Percentiles rank a stretch among this genome's conserved stretches.
These are phyloP conservation scores for Trichoderma endophyticum DNA, from an alignment of 2,329 filamentous ascomycete species.

Conservation along the genomic window DNA sequence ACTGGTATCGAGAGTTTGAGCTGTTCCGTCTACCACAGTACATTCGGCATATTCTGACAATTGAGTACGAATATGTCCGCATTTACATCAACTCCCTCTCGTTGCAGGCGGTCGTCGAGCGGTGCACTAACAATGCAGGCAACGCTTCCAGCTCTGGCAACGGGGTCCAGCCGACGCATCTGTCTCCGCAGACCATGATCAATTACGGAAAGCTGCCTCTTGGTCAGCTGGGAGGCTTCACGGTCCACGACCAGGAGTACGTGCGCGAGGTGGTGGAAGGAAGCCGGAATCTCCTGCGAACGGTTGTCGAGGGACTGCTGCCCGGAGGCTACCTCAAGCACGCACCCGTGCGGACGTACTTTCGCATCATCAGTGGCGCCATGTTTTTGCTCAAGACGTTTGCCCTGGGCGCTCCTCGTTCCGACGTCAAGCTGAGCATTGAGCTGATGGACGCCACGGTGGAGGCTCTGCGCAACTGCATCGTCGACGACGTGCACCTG, in stretches of 20 bases:
- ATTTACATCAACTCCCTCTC: conserved; percentile 94
- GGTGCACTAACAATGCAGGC: conserved; percentile 74
- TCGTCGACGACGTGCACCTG: conserved; percentile 81
- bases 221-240: conserved; percentile 61
- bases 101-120: conserved; percentile 89
- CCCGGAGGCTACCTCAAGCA: conserved; percentile 76
- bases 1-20: conserved; percentile 82
- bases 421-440: conserved; percentile 73
- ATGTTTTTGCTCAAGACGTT: conserved; percentile 86
- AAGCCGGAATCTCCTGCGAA: conserved; percentile 70
- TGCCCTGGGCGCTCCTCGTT: conserved; percentile 73
- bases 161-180: conserved; percentile 32
- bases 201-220: conserved; percentile 63
- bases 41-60: conserved; percentile 74
- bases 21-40: conserved; percentile 65
- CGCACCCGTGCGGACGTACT: conserved; percentile 79
- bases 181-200: conserved; percentile 63
- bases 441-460: conserved; percentile 72
- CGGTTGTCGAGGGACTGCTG: conserved; percentile 72
- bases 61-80: conserved; percentile 93
- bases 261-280: conserved; percentile 75
- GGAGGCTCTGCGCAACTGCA: conserved; percentile 69
- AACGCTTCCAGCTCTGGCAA: conserved; percentile 40
- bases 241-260: conserved; percentile 66
- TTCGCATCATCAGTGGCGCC: conserved; percentile 79